phyloP scores from a whole-genome alignment of 495 filamentous ascomycete species.

The Friedmanniomyces simplex region DNA sequence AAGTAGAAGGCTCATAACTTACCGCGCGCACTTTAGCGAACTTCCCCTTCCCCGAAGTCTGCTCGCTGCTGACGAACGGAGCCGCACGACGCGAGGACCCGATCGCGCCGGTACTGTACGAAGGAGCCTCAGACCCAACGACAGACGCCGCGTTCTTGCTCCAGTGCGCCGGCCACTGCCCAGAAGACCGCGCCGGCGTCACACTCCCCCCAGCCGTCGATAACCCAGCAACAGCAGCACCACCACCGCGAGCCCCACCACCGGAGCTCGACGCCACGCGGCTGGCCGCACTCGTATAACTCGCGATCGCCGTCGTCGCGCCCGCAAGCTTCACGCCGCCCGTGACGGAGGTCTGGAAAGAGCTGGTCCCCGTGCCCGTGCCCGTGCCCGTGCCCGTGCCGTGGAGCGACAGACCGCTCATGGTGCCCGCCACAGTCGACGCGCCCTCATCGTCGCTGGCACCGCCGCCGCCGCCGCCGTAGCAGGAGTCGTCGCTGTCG shows the following conservation, averaged over 20 bases:
- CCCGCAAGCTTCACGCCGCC: constrained; percentile 1
- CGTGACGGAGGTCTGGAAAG: background rate
- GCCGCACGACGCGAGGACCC: background rate
- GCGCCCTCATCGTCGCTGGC: constrained; percentile 3
- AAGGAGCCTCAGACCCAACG: background rate
- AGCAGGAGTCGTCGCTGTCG: background rate
- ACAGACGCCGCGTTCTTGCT: background rate
- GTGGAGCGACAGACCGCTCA: background rate
- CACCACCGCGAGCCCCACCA: too few relatives aligned
- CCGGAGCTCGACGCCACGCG: background rate
- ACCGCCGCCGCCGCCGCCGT: constrained; percentile 1
- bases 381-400: background rate
- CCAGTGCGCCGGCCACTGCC: background rate
- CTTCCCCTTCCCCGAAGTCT: background rate
- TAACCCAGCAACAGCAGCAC: too few relatives aligned
- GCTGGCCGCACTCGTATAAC: background rate
- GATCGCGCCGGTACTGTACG: background rate
- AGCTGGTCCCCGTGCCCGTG: too few relatives aligned
- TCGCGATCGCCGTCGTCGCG: background rate
- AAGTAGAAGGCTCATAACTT: background rate
- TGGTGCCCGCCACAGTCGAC: constrained; percentile 5
- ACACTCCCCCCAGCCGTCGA: background rate
- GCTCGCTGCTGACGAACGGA: background rate
- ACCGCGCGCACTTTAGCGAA: constrained; percentile 1
- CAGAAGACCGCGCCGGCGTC: background rate